Base-by-base conservation (phyloP, 1,284 basidiomycete genomes). In the Malassezia restricta region DNA sequence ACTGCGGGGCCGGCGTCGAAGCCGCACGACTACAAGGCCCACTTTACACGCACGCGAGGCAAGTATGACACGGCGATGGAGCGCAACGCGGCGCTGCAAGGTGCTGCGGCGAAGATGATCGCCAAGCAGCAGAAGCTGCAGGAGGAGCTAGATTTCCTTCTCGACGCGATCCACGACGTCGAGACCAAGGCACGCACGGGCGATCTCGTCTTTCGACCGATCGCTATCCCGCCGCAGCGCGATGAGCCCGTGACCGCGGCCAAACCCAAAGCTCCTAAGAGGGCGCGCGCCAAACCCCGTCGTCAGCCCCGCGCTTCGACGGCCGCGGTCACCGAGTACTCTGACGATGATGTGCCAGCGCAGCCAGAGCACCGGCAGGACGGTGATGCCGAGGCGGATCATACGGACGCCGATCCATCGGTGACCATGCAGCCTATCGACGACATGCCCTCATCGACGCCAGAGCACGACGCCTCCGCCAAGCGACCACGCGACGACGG, bases 21-120 rank as follows among this genome's bases (percentile, higher is more conserved):
- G 43, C 8, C 43, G 41, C 47, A 46, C 44, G 37, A 55, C 33
- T 55, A 55, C 40, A 55, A 55, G 48, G 42, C 47, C 38, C 53
- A 50, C 40, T 55, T 55, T 40, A 46, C 48, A 14, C 42, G 48
- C 8, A 40, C 53, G 29, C 43, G 53, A 8, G 11, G 14, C 33
- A 30, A 41, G 31, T 55, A 46, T 37, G 53, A 55, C n/a, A 30
- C 40, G n/a, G 48, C 32, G 29, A 55, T 32, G 17, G 47, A 49
- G 53, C 53, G 43, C 11, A 47, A 50, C 6, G 9, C 39, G 15
- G 39, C 49, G 32, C 29, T 55, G 15, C 29, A 55, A 40, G 39
- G 20, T 3, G 15, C 29, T 20, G 47, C 41, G 20, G 30, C 40
- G 11, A 42, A 48, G n/a, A 39, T 37, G 20, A 42, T 50, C 27